These are phyloP conservation scores for Byssoonygena ceratinophila DNA, from an alignment of 2,329 filamentous ascomycete species.

Conservation along the genomic window DNA sequence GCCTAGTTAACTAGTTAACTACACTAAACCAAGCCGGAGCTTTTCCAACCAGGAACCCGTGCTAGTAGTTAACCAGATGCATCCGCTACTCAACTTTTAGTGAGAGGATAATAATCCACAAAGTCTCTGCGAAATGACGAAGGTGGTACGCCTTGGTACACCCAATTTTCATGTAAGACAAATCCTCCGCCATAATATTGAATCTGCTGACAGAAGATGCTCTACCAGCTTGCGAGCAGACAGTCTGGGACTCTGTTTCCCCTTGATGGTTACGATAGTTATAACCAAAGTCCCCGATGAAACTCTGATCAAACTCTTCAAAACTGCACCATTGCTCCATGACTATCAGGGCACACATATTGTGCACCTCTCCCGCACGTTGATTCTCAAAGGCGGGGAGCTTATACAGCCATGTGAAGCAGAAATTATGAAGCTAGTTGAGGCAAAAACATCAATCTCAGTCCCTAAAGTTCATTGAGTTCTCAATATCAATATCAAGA, in stretches of 20 bases:
- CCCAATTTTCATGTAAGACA: slow-evolving; percentile 11
- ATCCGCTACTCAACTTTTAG: not conserved
- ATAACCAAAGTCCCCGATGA: slow-evolving; percentile 15
- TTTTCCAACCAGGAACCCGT: too few relatives aligned
- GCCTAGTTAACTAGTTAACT: too few relatives aligned
- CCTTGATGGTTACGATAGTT: slow-evolving; percentile 16
- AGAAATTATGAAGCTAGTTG: slow-evolving; percentile 15
- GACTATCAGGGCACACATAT: slow-evolving; percentile 15
- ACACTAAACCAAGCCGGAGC: too few relatives aligned
- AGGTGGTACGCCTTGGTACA: slow-evolving; percentile 11
- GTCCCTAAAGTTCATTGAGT: slow-evolving; percentile 15
- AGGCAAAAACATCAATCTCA: slow-evolving; percentile 10
- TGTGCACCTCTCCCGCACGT: slow-evolving; percentile 16
- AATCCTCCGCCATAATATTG: slow-evolving; percentile 7
- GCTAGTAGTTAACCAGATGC: too few relatives aligned
- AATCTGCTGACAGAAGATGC: slow-evolving; percentile 10
- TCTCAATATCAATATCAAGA: slow-evolving; percentile 14
- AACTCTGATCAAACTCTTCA: slow-evolving; percentile 14
- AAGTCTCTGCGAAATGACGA: slow-evolving; percentile 11
- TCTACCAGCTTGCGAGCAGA: slow-evolving; percentile 9
- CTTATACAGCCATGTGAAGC: slow-evolving; percentile 15
- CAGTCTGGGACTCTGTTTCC: slow-evolving; percentile 12
- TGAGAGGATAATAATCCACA: slow-evolving; percentile 2
- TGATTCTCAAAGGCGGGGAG: slow-evolving; percentile 16
- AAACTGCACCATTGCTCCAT: slow-evolving; percentile 16